Base-by-base conservation (phyloP, 2,329 filamentous ascomycete species). In the Albophoma yamanashiensis region DNA sequence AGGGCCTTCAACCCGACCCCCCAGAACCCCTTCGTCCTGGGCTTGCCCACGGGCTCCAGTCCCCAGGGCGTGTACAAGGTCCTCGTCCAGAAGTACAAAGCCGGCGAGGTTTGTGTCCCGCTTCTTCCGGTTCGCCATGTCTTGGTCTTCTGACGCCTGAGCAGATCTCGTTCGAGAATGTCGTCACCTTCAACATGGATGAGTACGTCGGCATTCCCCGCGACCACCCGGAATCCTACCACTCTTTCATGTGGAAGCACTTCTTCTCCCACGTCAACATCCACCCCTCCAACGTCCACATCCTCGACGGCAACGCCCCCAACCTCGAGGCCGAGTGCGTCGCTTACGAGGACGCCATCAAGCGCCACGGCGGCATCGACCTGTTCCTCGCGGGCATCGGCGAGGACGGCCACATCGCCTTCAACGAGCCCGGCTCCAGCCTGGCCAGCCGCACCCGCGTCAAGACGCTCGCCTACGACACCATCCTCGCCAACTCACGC, bases 181-280 rank as follows among this genome's bases (percentile, higher is more conserved):
- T 95, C 68, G 83, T 94, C 70, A 95, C 91, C 34, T 95, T 95
- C 80, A 94, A 94, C 75, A 94, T 94, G 91, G 91, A 95, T 75
- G 91, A 95, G 76, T 95, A 95, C 69, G 89, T 94, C 65, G 89
- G 88, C 60, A 83, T 95, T 63, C 87, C 90, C 40, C 85, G 89
- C 68, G 89, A 92, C 67, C 89, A 95, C 71, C 86, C 89, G 15
- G 87, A 94, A 73, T 91, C 87, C 68, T 95, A 95, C 75, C 91
- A 95, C 77, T 89, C 87, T 65, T 95, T 94, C 79, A 94, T 95
- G 91, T 95, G 92, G 83, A 90, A 89, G 75, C 82, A 94, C 76
- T 91, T 95, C 80, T 95, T 95, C 79, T 90, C 88, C 52, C 90
- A 85, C 66, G 87, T 94, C 67, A 89, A 95, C 70, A 87, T 94